Evolutionary conservation across 2,329 filamentous ascomycete species (phyloP).

Genomic region (Penicillium sp.): DNA sequence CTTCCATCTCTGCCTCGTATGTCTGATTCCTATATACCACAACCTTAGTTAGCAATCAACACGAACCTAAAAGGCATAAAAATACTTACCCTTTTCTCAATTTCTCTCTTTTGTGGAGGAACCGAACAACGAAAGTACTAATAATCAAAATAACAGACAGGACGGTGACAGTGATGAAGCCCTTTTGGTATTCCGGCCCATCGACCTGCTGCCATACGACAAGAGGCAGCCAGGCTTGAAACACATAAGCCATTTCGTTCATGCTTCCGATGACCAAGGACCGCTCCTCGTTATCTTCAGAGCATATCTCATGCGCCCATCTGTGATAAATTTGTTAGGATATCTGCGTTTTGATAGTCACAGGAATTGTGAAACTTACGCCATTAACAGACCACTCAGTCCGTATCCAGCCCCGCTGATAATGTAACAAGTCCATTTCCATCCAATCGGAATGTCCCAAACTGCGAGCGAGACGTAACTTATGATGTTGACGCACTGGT

Average conservation of each 20-base stretch:
- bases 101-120: constrained; percentile 13
- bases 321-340: constrained; percentile 25
- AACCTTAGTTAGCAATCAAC: not conserved
- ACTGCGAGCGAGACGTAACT: constrained; percentile 48
- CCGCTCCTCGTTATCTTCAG: constrained; percentile 62
- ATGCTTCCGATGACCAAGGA: constrained; percentile 65
- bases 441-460: constrained; percentile 53
- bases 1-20: not conserved
- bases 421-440: constrained; percentile 65
- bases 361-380: constrained; percentile 35
- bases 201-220: constrained; percentile 66
- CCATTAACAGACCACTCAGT: constrained; percentile 52
- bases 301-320: constrained; percentile 58
- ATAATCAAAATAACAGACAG: constrained; percentile 53
- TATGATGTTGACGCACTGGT: constrained; percentile 42
- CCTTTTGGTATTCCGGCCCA: constrained; percentile 60
- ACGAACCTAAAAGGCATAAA: not conserved
- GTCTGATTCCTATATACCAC: not conserved
- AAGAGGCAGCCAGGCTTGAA: constrained; percentile 69
- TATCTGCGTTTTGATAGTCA: not conserved
- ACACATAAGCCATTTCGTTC: constrained; percentile 68
- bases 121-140: constrained; percentile 49
- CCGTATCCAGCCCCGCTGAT: constrained; percentile 52
- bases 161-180: constrained; percentile 57
- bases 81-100: constrained; percentile 1